Evolutionary conservation across 768 basidiomycete genomes (phyloP), one percentile per base, ranked within the genome.

Genomic region (Xerocomellus intermedius): DNA sequence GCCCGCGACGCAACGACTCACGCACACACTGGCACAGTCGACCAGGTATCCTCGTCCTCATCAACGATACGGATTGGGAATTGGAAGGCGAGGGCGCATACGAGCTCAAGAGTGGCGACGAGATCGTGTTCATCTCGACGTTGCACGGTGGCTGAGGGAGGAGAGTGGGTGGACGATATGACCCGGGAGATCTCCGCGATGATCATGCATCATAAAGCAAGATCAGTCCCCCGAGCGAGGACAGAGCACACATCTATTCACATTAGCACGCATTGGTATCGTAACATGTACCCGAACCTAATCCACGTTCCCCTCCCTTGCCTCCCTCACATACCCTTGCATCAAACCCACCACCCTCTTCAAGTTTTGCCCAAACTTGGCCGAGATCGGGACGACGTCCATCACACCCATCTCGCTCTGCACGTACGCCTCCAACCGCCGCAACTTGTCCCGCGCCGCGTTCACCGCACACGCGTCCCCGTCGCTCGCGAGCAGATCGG

Each of bases 21-120:
- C 21, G 13, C 22, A n/a, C 37, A 2, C n/a, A 24, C 4, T 24
- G 24, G 24, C 12, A 1, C 64, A 96, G 97, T 37, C 94, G 97
- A 9, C 97, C 97, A 0, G 97, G 97, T 0, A 97, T 99, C 36
- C 77, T 99, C 4, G 96, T 98, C 4, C 78, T 99, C n/a, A 84
- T 99, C 50, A 98, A 98, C 65, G 91, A 96, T 63, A 91, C 91
- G 1, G 96, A 98, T 64, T 98, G 96, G 96, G 95, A 98, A 71
- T 77, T 98, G 7, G 96, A 98, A 69, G 94, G 93, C 33, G 96
- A 98, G 69, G 86, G 91, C 21, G 86, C 89, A 7, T 97, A 96
- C 68, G 76, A 74, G 58, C 73, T 98, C 54, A 75, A 88, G 68
- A 75, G 85, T 32, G 79, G 82, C 0, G 97, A 99, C 68, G 91